Base-by-base conservation (phyloP, 2,329 filamentous ascomycete species). In the Calonectria leucothoes region DNA sequence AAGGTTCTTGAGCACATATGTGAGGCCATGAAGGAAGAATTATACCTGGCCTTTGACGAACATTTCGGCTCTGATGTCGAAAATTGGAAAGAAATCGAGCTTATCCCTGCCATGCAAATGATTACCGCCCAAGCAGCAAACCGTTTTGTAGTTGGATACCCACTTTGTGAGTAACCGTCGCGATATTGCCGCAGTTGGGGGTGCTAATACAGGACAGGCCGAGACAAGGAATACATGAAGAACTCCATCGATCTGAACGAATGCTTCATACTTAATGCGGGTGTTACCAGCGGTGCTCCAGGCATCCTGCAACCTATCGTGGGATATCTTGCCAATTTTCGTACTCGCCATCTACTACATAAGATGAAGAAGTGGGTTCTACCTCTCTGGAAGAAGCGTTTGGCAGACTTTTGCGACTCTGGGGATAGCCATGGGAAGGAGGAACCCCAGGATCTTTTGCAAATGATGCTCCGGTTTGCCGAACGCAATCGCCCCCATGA, bases 401-500 rank as follows among this genome's bases (percentile, higher is more conserved):
- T 80, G 4, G 68, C 75, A 2, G 20, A 33, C 51, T 23, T 48
- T 72, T 3, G 75, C 2, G 71, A 78, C 4, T 65, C 72, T 0
- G 72, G 74, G 3, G 65, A 79, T 11, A 31, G 8, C 1, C 27
- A 55, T 45, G 42, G 42, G 12, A 23, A 45, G 6, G 57, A 76
- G 20, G 80, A 81, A 10, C 84, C 85, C 0, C 79, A 82, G 12
- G 86, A 88, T 48, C 82, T 83, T 25, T 59, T 87, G 1, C 86
- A 87, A 73, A 83, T 85, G 78, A 86, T 87, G 83, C 72, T 87
- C 4, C 81, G 82, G 7, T 86, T 81, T 64, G 87, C 83, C 1
- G 68, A 82, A 20, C 81, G 81, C 20, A 79, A 87, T 49, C 82
- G 86, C 1, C 83, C 81, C 0, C 66, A 84, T 0, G 86, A 88